Percentiles rank a stretch among this genome's conserved stretches.
Conservation (phyloP, 805 yeast genomes). For the Yarrowia deformans region DNA sequence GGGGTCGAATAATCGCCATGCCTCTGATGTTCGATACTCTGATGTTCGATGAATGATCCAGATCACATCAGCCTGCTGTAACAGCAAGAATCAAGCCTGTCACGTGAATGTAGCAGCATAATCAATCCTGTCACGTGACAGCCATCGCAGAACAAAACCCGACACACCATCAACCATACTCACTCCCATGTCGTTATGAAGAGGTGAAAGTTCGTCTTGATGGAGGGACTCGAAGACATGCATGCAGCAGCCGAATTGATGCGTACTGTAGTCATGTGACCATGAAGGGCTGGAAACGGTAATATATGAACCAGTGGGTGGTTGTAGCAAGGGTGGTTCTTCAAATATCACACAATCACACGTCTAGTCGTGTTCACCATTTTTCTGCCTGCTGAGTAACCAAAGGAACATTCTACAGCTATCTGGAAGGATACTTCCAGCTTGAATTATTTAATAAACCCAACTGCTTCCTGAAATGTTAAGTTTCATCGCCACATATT, state of each 20-base stretch:
- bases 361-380: too few species aligned
- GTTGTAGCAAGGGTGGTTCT: not conserved
- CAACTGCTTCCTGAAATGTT: not conserved
- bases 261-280: slow-evolving; percentile 25
- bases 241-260: not conserved
- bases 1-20: too few species aligned
- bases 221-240: slow-evolving; percentile 2
- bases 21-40: too few species aligned
- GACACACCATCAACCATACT: not conserved
- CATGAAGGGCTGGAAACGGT: not conserved
- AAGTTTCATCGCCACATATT: slow-evolving; percentile 21
- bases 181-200: slow-evolving; percentile 18
- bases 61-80: too few species aligned
- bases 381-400: too few species aligned
- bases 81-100: too few species aligned
- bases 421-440: not conserved
- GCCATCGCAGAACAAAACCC: too few species aligned
- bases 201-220: not conserved
- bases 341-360: too few species aligned
- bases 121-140: too few species aligned
- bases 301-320: not conserved
- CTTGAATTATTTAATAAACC: not conserved
- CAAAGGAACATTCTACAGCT: too few species aligned
- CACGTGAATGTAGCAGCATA: too few species aligned
- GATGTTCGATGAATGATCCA: too few species aligned